These are phyloP conservation scores for Stephania japonica DNA, from an alignment of 164 flowering plant species.

Conservation along the genomic window DNA sequence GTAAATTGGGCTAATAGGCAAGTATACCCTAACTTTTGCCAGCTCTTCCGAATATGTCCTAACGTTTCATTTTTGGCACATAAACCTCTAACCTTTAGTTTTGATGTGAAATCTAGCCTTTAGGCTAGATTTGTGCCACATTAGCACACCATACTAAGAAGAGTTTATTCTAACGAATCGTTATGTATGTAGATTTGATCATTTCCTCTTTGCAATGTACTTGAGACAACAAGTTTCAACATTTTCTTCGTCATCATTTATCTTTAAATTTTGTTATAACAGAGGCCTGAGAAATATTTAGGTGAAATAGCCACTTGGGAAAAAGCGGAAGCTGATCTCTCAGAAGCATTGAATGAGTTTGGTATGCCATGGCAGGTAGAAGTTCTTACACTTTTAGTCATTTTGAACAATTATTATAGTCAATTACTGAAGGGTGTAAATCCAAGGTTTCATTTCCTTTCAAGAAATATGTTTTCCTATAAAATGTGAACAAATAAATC, in stretches of 20 bases:
- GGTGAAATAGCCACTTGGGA: slow-evolving; percentile 90
- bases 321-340: slow-evolving; percentile 78
- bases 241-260: not conserved
- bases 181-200: too few relatives aligned
- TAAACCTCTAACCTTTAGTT: too few relatives aligned
- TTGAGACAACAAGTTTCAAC: not conserved
- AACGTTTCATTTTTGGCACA: too few relatives aligned
- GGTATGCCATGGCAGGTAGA: slow-evolving; percentile 94
- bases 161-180: too few relatives aligned
- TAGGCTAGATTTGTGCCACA: too few relatives aligned
- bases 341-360: slow-evolving; percentile 82
- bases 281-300: slow-evolving; percentile 93
- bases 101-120: too few relatives aligned
- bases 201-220: too few relatives aligned
- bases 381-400: not conserved
- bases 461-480: not conserved
- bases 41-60: too few relatives aligned
- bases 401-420: not conserved
- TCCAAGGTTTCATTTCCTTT: not conserved
- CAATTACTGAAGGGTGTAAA: not conserved
- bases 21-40: too few relatives aligned
- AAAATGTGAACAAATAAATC: not conserved
- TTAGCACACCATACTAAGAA: too few relatives aligned
- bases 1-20: too few relatives aligned
- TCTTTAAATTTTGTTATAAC: slow-evolving; percentile 2